Conservation (phyloP, 345 rosid species). For the Turnera subulata region DNA sequence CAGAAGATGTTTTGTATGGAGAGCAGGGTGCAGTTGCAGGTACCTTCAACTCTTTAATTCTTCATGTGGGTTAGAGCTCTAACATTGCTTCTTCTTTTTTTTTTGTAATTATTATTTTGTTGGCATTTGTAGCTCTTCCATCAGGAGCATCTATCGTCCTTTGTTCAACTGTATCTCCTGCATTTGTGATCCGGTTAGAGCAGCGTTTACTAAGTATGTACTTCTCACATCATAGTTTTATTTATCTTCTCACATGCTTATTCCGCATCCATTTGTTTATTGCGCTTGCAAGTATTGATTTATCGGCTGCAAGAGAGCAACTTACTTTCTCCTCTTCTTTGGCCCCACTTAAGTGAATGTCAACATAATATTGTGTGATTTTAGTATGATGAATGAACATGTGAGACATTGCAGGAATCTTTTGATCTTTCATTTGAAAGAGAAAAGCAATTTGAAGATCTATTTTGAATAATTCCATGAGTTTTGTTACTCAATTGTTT, state of each 20-base stretch:
- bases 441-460: no score
- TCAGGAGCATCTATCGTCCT: constrained; percentile 71
- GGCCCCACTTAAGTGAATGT: no score
- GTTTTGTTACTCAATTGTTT: no score
- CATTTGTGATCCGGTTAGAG: constrained; percentile 67
- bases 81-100: constrained; percentile 22
- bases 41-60: constrained; percentile 19
- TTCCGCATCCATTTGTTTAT: background rate
- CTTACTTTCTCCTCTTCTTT: background rate
- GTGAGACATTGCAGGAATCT: no score
- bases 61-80: constrained; percentile 17
- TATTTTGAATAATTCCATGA: no score
- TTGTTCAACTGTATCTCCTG: constrained; percentile 92
- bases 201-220: constrained; percentile 68
- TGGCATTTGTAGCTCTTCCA: constrained; percentile 67
- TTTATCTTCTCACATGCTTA: background rate
- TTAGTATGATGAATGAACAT: no score
- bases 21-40: constrained; percentile 83
- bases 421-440: no score
- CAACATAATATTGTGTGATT: no score
- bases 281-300: background rate
- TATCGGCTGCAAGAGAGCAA: background rate
- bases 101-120: no score
- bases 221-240: background rate
- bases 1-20: constrained; percentile 72